Percentiles rank a stretch among this genome's conserved stretches.
phyloP scores from a whole-genome alignment of 2,329 filamentous ascomycete species.

The Lachnellula cervina region DNA sequence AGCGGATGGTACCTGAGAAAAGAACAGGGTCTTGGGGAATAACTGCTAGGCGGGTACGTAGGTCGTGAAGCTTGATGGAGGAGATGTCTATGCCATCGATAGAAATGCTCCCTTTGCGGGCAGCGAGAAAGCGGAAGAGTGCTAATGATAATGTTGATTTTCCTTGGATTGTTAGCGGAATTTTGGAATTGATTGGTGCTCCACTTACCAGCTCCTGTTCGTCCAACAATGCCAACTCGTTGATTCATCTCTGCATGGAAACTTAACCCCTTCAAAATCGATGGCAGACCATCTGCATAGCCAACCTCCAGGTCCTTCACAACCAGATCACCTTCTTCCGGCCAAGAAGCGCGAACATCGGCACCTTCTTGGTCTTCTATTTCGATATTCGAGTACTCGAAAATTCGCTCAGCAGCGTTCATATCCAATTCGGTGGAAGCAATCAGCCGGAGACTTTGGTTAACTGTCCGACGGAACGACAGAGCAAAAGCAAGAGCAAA shows the following conservation, averaged over 20 bases:
- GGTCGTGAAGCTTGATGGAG: slow-evolving; percentile 26
- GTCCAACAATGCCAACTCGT: slow-evolving; percentile 28
- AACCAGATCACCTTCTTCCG: slow-evolving; percentile 64
- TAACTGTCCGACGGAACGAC: slow-evolving; percentile 58
- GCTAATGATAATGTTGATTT: slow-evolving; percentile 26
- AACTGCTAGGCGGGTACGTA: slow-evolving; percentile 28
- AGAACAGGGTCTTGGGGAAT: slow-evolving; percentile 64
- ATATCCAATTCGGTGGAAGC: slow-evolving; percentile 68
- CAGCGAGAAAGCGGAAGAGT: slow-evolving; percentile 23
- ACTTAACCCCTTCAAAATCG: slow-evolving; percentile 62
- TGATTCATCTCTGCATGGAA: slow-evolving; percentile 63
- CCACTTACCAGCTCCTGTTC: slow-evolving; percentile 24
- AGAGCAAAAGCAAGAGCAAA: slow-evolving; percentile 71
- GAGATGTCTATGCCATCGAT: slow-evolving; percentile 31
- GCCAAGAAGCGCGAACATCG: slow-evolving; percentile 65
- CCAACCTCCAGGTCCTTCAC: slow-evolving; percentile 65
- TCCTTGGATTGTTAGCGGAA: too few relatives aligned
- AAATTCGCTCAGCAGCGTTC: slow-evolving; percentile 69
- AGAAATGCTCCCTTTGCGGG: slow-evolving; percentile 36
- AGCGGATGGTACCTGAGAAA: slow-evolving; percentile 80
- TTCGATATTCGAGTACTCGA: slow-evolving; percentile 65
- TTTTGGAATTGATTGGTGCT: too few relatives aligned
- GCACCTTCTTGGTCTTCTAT: slow-evolving; percentile 60
- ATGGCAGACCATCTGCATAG: slow-evolving; percentile 66
- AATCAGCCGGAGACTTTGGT: slow-evolving; percentile 60